Evolutionary conservation across 1,284 basidiomycete species (phyloP).

Genomic region (Neolentinus lepideus): DNA sequence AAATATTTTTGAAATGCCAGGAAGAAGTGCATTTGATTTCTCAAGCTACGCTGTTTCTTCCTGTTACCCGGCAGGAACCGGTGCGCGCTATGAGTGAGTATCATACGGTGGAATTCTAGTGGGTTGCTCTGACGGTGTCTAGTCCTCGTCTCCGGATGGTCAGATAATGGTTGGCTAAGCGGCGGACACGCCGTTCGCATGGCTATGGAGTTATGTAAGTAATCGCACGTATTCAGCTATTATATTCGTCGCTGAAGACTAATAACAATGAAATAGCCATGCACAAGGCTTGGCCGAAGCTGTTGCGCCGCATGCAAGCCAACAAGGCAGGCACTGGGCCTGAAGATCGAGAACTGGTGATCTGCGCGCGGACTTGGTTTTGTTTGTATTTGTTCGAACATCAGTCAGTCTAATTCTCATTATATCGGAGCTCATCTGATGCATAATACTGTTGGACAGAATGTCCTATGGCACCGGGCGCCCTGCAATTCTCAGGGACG

Average conservation of each 20-base stretch:
- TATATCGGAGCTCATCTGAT: slow-evolving; percentile 4
- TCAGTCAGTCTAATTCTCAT: slow-evolving; percentile 52
- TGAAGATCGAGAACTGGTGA: slow-evolving; percentile 74
- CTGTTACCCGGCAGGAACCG: slow-evolving; percentile 76
- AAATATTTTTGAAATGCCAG: slow-evolving; percentile 57
- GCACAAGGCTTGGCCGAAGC: slow-evolving; percentile 82
- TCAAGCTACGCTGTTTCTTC: slow-evolving; percentile 78
- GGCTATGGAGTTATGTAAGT: slow-evolving; percentile 83
- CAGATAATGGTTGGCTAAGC: slow-evolving; percentile 86
- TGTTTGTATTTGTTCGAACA: slow-evolving; percentile 89
- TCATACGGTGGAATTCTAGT: not conserved
- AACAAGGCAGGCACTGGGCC: slow-evolving; percentile 47
- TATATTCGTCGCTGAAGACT: slow-evolving; percentile 9
- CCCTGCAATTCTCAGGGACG: slow-evolving; percentile 86
- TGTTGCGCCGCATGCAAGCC: slow-evolving; percentile 68
- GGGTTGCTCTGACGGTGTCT: slow-evolving; percentile 3
- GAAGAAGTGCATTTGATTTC: slow-evolving; percentile 83
- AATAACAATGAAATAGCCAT: slow-evolving; percentile 43
- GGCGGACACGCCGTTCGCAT: slow-evolving; percentile 90
- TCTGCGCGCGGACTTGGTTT: slow-evolving; percentile 83
- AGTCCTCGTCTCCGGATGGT: slow-evolving; percentile 88
- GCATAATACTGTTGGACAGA: slow-evolving; percentile 27
- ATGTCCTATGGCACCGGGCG: slow-evolving; percentile 91
- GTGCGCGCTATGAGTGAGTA: slow-evolving; percentile 82
- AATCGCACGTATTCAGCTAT: too few relatives aligned